Percentiles rank a stretch among this genome's conserved stretches.
phyloP scores from a whole-genome alignment of 257 asterid genomes.

The Nicotiana tomentosiformis region DNA sequence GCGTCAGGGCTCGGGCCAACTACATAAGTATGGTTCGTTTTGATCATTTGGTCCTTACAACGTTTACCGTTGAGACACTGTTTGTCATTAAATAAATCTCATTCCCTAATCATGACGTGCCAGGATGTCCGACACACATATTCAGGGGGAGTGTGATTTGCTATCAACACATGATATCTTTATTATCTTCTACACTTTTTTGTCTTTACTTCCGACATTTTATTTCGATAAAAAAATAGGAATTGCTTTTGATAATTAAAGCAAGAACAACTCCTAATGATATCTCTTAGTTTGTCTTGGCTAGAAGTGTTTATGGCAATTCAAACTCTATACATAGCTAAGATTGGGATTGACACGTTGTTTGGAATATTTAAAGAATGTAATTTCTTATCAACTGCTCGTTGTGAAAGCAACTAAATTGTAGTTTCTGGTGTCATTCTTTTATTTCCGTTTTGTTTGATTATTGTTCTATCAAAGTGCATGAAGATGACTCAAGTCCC shows the following conservation, averaged over 20 bases:
- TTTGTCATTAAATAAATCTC: too few relatives aligned
- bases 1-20: too few relatives aligned
- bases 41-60: too few relatives aligned
- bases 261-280: neutral
- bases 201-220: neutral
- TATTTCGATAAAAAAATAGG: neutral
- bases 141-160: neutral
- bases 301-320: too few relatives aligned
- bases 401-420: neutral
- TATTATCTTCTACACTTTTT: neutral
- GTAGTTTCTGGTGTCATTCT: slow-evolving; percentile 7
- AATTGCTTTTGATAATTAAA: neutral
- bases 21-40: too few relatives aligned
- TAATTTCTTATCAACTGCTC: neutral
- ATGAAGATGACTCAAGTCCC: neutral
- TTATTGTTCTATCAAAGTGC: neutral
- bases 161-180: neutral
- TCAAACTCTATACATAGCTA: neutral
- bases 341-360: neutral
- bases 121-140: too few relatives aligned
- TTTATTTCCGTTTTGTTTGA: neutral
- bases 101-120: too few relatives aligned
- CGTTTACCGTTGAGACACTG: too few relatives aligned
- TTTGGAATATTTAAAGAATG: neutral
- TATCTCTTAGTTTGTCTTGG: neutral